A percentile compares a stretch with the other conserved stretches of the same genome.
phyloP scores from a whole-genome alignment of 2,329 filamentous ascomycete genomes.

The Fusarium sp. region DNA sequence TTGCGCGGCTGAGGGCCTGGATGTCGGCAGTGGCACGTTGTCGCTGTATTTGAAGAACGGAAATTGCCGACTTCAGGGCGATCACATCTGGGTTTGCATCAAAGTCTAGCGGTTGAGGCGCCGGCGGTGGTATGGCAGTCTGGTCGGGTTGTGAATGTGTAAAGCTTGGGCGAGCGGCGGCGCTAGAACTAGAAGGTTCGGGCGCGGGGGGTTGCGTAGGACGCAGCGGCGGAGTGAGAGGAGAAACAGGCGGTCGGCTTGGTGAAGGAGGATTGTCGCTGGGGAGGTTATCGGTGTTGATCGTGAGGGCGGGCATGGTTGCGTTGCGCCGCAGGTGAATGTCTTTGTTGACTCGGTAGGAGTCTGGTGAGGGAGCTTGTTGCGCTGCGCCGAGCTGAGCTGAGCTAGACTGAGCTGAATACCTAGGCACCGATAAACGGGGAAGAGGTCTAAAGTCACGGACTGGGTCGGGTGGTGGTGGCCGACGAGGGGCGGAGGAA shows the following conservation, averaged over 20 bases:
- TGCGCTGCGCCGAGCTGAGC: not conserved
- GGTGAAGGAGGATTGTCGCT: constrained; percentile 57
- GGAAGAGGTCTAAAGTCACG: constrained; percentile 15
- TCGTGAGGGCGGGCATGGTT: constrained; percentile 49
- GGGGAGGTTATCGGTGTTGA: constrained; percentile 45
- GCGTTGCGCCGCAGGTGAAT: constrained; percentile 12
- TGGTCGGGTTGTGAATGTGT: constrained; percentile 60
- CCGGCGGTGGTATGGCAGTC: constrained; percentile 57
- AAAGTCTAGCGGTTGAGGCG: constrained; percentile 66
- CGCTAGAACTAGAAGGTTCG: constrained; percentile 37
- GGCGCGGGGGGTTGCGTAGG: constrained; percentile 49
- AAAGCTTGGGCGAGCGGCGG: constrained; percentile 51
- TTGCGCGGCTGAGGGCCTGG: constrained; percentile 73
- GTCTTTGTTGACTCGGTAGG: constrained; percentile 12
- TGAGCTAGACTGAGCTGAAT: not conserved
- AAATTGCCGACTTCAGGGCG: constrained; percentile 85
- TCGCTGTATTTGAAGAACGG: constrained; percentile 86
- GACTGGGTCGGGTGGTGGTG: constrained; percentile 4
- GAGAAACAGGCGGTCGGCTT: constrained; percentile 62
- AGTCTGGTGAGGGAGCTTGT: not conserved
- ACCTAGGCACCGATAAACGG: constrained; percentile 31
- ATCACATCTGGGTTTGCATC: constrained; percentile 84
- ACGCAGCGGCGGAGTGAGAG: constrained; percentile 63
- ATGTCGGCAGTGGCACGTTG: constrained; percentile 82
- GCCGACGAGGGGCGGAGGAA: not conserved